A percentile compares a stretch with the other conserved stretches of the same genome.
These are phyloP conservation scores for Colletotrichum somersetense DNA, from an alignment of 2,329 filamentous ascomycete genomes.

Conservation along the genomic window DNA sequence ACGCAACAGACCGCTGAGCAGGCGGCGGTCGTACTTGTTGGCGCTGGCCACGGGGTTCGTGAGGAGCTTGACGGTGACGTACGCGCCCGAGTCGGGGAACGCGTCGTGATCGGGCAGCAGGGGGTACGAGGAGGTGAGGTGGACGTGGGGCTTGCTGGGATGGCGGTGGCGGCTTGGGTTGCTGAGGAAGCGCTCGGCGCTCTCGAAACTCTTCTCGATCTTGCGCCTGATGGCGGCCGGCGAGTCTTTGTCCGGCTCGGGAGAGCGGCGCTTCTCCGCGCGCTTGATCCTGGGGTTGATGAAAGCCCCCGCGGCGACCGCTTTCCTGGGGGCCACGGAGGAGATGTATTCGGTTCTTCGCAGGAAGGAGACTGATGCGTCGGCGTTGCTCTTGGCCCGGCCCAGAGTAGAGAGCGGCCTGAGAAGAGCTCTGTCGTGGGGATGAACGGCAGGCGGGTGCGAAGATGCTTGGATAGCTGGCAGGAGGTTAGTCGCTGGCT, in stretches of 20 bases:
- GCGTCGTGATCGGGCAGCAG: conserved; percentile 75
- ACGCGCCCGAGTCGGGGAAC: conserved; percentile 78
- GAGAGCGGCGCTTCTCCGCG: conserved; percentile 63
- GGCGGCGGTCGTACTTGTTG: conserved; percentile 68
- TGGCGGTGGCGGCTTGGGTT: conserved; percentile 68
- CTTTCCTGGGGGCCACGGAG: conserved; percentile 67
- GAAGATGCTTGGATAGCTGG: conserved; percentile 85
- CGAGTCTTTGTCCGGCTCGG: conserved; percentile 70
- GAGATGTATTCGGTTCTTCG: conserved; percentile 97
- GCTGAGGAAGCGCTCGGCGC: conserved; percentile 66
- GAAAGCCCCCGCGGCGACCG: conserved; percentile 56
- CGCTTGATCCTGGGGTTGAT: conserved; percentile 49
- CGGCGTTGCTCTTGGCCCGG: conserved; percentile 78
- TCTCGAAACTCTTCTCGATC: conserved; percentile 73
- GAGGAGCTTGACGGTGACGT: conserved; percentile 77
- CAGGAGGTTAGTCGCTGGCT: conserved; percentile 39
- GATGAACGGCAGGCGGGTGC: conserved; percentile 78
- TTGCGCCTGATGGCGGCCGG: conserved; percentile 76
- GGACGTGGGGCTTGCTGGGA: conserved; percentile 59
- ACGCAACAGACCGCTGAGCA: conserved; percentile 72
- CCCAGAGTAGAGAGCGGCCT: conserved; percentile 86
- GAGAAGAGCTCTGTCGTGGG: conserved; percentile 86
- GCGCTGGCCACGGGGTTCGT: conserved; percentile 71
- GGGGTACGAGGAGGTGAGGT: conserved; percentile 70
- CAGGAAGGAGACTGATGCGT: conserved; percentile 89